These are phyloP conservation scores for Cyathus striatus DNA, from an alignment of 768 basidiomycete species.

Conservation along the genomic window DNA sequence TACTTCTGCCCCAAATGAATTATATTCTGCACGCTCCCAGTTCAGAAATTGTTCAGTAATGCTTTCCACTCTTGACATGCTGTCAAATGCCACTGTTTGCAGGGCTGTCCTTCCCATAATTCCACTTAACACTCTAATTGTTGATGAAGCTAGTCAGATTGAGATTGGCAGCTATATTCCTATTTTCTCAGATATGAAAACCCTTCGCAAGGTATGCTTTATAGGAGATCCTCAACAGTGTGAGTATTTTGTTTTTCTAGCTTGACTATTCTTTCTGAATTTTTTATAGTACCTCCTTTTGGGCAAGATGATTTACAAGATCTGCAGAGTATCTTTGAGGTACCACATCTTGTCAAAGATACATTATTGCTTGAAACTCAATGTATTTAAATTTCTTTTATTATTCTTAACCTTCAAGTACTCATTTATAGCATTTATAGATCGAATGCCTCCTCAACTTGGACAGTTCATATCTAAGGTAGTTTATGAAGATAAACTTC, in stretches of 20 bases:
- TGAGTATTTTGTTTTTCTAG: constrained; percentile 21
- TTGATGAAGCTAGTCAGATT: constrained; percentile 70
- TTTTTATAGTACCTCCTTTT: constrained; percentile 66
- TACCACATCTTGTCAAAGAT: constrained; percentile 47
- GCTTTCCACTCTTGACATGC: constrained; percentile 76
- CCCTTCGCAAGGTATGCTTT: constrained; percentile 49
- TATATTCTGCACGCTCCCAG: background rate
- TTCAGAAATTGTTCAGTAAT: constrained; percentile 48
- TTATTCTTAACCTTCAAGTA: constrained; percentile 7
- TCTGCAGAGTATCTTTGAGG: constrained; percentile 75
- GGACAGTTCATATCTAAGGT: constrained; percentile 65
- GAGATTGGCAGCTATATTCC: constrained; percentile 49
- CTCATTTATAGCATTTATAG: constrained; percentile 30
- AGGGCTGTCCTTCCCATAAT: constrained; percentile 28
- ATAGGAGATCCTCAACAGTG: constrained; percentile 69
- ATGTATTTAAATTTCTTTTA: constrained; percentile 36
- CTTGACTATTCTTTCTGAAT: constrained; percentile 9
- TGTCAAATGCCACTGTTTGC: constrained; percentile 36
- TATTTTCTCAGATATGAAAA: constrained; percentile 30
- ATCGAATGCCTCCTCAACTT: constrained; percentile 82
- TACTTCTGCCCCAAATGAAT: constrained; percentile 33
- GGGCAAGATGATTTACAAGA: constrained; percentile 64
- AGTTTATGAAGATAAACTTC: constrained; percentile 59
- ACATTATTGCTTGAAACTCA: constrained; percentile 65
- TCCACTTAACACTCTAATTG: constrained; percentile 44